Conservation (phyloP, 2,329 filamentous ascomycete species). For the Cryphonectria parasitica region DNA sequence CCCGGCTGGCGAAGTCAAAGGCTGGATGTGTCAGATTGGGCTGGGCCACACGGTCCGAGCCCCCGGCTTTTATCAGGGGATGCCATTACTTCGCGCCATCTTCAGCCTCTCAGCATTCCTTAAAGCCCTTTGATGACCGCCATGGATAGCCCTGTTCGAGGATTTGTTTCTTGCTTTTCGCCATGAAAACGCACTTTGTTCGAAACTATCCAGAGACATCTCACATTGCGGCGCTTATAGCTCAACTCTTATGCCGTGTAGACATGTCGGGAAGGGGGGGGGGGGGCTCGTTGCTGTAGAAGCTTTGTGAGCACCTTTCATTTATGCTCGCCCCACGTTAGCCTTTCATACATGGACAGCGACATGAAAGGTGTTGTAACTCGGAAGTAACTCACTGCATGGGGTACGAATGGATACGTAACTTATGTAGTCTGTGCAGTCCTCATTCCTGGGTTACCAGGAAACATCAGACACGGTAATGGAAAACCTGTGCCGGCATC, state of each 20-base stretch:
- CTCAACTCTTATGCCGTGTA: background rate
- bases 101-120: constrained; percentile 2
- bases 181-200: constrained; percentile 8
- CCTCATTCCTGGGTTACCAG: background rate
- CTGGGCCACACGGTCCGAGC: constrained; percentile 1
- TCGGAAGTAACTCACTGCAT: background rate
- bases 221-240: background rate
- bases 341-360: background rate
- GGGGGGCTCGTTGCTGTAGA: no score
- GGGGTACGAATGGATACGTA: background rate
- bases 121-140: background rate
- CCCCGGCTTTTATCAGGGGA: background rate
- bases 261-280: background rate
- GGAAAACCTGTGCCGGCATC: background rate
- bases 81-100: background rate
- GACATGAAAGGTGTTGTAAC: background rate
- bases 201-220: constrained; percentile 5
- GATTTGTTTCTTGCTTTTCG: constrained; percentile 1
- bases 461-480: background rate
- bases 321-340: background rate
- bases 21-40: background rate
- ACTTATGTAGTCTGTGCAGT: background rate
- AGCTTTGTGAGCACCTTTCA: background rate
- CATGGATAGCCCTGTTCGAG: constrained; percentile 7
- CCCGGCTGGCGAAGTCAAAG: background rate